Evolutionary conservation across 768 basidiomycete genomes (phyloP).

Genomic region (Hemileccinum rubropunctum): DNA sequence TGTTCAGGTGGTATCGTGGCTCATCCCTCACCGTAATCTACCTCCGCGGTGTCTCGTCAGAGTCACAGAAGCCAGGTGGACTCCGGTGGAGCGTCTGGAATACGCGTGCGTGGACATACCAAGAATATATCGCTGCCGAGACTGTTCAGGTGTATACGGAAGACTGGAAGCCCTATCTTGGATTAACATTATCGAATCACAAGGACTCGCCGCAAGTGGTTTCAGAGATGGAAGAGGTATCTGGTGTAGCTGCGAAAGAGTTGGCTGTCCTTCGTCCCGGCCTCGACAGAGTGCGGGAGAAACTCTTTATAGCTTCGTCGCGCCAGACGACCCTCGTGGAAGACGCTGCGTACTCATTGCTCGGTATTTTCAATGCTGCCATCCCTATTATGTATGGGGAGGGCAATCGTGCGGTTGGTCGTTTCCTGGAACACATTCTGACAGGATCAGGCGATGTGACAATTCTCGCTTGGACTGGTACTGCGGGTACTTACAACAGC

Average conservation of each 20-base stretch:
- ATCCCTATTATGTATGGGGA: slow-evolving; percentile 14
- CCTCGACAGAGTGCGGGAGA: slow-evolving; percentile 14
- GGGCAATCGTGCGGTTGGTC: slow-evolving; percentile 7
- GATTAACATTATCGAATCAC: neutral
- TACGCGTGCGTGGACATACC: neutral
- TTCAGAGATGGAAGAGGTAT: neutral
- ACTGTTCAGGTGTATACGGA: slow-evolving; percentile 11
- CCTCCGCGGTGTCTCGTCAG: slow-evolving; percentile 6
- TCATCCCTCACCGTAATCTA: slow-evolving; percentile 9
- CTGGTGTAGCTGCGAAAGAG: neutral
- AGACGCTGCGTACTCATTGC: slow-evolving; percentile 12
- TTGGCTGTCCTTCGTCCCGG: slow-evolving; percentile 6
- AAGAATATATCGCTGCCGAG: slow-evolving; percentile 8
- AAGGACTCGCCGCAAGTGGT: neutral
- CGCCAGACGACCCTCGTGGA: slow-evolving; percentile 9
- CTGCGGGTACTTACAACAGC: slow-evolving; percentile 1
- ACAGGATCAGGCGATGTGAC: slow-evolving; percentile 8
- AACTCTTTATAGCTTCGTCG: slow-evolving; percentile 11
- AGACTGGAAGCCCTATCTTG: slow-evolving; percentile 7
- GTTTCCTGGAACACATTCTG: slow-evolving; percentile 13
- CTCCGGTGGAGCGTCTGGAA: slow-evolving; percentile 13
- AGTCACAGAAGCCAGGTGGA: neutral
- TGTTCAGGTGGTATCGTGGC: slow-evolving; percentile 14
- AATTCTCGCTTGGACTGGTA: slow-evolving; percentile 17
- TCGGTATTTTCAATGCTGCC: slow-evolving; percentile 11